Evolutionary conservation across 2,329 filamentous ascomycete species (phyloP).

Genomic region (Hypoxylon sp.): DNA sequence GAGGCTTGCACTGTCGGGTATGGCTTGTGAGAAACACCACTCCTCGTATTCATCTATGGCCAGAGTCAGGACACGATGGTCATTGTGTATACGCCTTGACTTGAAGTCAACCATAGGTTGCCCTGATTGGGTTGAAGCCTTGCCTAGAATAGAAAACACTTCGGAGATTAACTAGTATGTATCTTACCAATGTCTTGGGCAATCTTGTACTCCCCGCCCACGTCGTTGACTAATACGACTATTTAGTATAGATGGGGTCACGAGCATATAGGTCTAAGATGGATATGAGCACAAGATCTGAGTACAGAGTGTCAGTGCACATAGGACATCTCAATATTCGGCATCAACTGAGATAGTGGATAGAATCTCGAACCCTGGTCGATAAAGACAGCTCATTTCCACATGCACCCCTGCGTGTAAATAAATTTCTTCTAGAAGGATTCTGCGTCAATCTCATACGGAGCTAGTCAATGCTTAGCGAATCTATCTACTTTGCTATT

Average conservation of each 20-base stretch:
- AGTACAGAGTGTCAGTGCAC: conserved; percentile 8
- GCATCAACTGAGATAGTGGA: conserved; percentile 6
- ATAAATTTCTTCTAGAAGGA: conserved; percentile 41
- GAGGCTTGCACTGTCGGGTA: conserved; percentile 36
- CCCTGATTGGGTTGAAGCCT: conserved; percentile 12
- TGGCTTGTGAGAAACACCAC: conserved; percentile 30
- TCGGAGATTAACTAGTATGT: conserved; percentile 3
- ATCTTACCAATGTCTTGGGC: conserved; percentile 28
- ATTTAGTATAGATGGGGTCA: neutral
- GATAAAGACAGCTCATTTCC: conserved; percentile 6
- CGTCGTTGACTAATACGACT: conserved; percentile 8
- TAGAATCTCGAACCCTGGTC: neutral
- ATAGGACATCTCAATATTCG: conserved; percentile 1
- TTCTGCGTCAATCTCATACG: conserved; percentile 32
- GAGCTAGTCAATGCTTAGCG: conserved; percentile 33
- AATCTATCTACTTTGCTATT: conserved; percentile 14
- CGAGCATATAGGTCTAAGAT: conserved; percentile 1
- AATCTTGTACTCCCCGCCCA: conserved; percentile 10
- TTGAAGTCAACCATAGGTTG: conserved; percentile 5
- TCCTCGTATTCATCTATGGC: conserved; percentile 30
- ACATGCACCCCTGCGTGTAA: conserved; percentile 5
- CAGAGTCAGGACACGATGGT: conserved; percentile 34
- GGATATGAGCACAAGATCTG: neutral
- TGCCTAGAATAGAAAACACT: conserved; percentile 9
- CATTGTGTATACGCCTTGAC: conserved; percentile 8